These are phyloP conservation scores for Eucalyptus sp. DNA, from an alignment of 345 rosid species.

Conservation along the genomic window DNA sequence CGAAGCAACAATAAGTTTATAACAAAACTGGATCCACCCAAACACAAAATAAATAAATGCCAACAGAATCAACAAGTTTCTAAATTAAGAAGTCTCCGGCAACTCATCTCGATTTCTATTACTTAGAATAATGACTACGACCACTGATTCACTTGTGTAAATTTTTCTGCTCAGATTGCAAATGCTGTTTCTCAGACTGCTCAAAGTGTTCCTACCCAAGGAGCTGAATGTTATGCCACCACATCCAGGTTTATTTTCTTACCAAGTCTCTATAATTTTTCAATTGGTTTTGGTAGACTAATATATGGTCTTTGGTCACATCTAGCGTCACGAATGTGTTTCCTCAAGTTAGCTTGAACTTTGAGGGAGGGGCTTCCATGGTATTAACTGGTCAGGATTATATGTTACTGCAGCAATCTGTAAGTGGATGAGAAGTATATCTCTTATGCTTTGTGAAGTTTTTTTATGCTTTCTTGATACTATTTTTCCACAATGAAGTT, in stretches of 20 bases:
- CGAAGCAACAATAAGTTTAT: neutral
- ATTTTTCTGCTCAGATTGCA: slow-evolving; percentile 44
- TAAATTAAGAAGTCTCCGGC: neutral
- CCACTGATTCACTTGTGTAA: neutral
- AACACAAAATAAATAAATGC: neutral
- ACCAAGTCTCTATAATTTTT: neutral
- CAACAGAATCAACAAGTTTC: neutral
- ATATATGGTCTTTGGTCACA: neutral
- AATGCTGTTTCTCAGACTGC: slow-evolving; percentile 42
- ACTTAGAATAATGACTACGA: neutral
- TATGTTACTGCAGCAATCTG: slow-evolving; percentile 60
- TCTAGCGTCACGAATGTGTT: slow-evolving; percentile 52
- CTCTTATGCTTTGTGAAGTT: neutral
- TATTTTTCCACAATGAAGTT: neutral
- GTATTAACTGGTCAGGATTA: slow-evolving; percentile 65
- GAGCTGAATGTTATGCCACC: slow-evolving; percentile 51
- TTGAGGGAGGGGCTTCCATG: slow-evolving; percentile 85
- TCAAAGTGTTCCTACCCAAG: slow-evolving; percentile 43
- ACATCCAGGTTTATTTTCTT: slow-evolving; percentile 47
- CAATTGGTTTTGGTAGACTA: neutral
- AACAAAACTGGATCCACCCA: neutral
- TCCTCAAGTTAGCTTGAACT: slow-evolving; percentile 88
- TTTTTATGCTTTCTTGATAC: neutral
- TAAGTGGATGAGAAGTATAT: neutral
- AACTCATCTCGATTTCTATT: neutral